Percentiles rank a stretch among this genome's conserved stretches.
Conservation (phyloP, 2,329 filamentous ascomycete species). For the Fusarium kyushuense region DNA sequence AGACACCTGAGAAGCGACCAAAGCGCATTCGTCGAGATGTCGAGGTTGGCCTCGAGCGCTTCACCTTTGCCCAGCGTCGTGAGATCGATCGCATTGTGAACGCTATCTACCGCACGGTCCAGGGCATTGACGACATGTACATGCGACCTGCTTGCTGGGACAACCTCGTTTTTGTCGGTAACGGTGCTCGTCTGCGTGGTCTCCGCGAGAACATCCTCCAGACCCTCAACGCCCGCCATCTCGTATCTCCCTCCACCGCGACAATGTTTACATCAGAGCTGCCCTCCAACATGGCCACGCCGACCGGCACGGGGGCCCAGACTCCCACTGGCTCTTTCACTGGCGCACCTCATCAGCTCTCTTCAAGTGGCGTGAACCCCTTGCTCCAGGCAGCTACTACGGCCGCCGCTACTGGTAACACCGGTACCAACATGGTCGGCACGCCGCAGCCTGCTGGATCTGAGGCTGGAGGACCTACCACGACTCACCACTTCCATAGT, state of each 20-base stretch:
- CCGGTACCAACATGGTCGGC: constrained; percentile 56
- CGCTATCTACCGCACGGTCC: constrained; percentile 84
- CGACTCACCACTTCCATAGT: constrained; percentile 67
- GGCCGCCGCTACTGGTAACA: constrained; percentile 65
- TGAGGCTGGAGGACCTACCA: constrained; percentile 52
- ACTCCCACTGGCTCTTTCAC: constrained; percentile 78
- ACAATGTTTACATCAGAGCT: constrained; percentile 98
- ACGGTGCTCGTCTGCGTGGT: constrained; percentile 78
- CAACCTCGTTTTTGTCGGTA: constrained; percentile 89
- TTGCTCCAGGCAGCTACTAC: constrained; percentile 92
- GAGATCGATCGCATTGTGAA: constrained; percentile 87
- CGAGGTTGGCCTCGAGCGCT: constrained; percentile 82
- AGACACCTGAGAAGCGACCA: constrained; percentile 60
- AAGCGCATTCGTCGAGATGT: constrained; percentile 74
- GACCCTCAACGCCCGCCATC: constrained; percentile 82
- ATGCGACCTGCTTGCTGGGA: constrained; percentile 93
- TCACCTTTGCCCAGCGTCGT: constrained; percentile 73
- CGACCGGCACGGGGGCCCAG: constrained; percentile 88
- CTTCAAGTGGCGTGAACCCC: constrained; percentile 79
- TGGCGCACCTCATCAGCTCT: constrained; percentile 67
- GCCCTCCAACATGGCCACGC: constrained; percentile 92
- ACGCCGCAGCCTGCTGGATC: constrained; percentile 57
- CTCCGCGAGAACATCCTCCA: constrained; percentile 90
- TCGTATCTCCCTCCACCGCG: constrained; percentile 90
- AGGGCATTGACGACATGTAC: constrained; percentile 84